Base-by-base conservation (phyloP, 75 land plant species). In the Picea sitchensis region DNA sequence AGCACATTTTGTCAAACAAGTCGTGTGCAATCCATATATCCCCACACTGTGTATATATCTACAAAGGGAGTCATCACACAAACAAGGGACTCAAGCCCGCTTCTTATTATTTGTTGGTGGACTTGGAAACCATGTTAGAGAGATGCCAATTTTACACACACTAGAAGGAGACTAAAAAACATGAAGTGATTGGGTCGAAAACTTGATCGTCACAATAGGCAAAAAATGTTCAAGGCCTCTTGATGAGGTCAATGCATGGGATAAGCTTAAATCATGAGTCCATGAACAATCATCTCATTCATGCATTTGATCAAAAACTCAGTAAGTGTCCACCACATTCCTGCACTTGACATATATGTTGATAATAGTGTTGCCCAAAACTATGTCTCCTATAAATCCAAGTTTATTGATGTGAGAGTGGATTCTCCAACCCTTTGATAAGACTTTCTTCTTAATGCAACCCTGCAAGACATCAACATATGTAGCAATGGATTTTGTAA, bases 251-350 rank as follows among this genome's bases (percentile, higher is more conserved):
- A 63, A n/a, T 78, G 76, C 44, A 65, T 63, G 14, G 82, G 63
- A 77, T 75, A 77, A 20, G 83, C 89, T 18, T 83, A 54, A 73
- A 87, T 84, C 82, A 84, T 61, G 6, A 82, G 83, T 90, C 90
- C 92, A 93, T 12, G 91, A 82, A 65, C 90, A 85, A 4, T 87
- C 89, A 80, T 89, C 89, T 74, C 84, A 72, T 23, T 87, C 82
- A 15, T 84, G 87, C 88, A 93, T 87, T 82, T 78, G 64, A 41
- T 87, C 89, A 60, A 91, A 90, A 85, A 90, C 32, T 14, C 47
- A n/a, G n/a, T 21, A n/a, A 14, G 92, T 89, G 13, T 85, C 82
- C 0, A 84, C 90, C 14, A 91, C 30, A 32, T 86, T 72, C 21
- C 20, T 44, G 14, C 88, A 84, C 20, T 83, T 88, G 9, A 79